Conservation (phyloP, 2,329 filamentous ascomycete species). For the Cladophialophora immunda region DNA sequence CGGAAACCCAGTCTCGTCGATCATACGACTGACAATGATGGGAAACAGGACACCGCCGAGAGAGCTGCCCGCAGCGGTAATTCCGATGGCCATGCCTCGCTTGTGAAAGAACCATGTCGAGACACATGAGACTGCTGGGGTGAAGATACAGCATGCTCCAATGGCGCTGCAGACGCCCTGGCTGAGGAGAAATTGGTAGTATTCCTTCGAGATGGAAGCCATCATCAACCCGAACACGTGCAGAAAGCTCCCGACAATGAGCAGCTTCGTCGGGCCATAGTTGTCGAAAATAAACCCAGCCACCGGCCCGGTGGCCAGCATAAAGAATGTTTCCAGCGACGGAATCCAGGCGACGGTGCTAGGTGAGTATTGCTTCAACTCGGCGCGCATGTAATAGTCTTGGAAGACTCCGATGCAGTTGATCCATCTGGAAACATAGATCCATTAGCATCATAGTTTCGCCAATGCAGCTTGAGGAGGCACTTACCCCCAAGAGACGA, state of each 20-base stretch:
- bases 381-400: slow-evolving; percentile 63
- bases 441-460: slow-evolving; percentile 16
- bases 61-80: slow-evolving; percentile 63
- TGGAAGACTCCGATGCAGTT: slow-evolving; percentile 63
- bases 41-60: slow-evolving; percentile 69
- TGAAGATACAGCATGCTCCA: slow-evolving; percentile 61
- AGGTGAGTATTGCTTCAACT: slow-evolving; percentile 59
- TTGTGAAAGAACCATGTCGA: slow-evolving; percentile 63
- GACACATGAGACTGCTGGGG: slow-evolving; percentile 50
- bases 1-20: slow-evolving; percentile 61
- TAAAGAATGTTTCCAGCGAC: slow-evolving; percentile 55
- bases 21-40: slow-evolving; percentile 67
- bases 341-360: slow-evolving; percentile 71
- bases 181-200: slow-evolving; percentile 66
- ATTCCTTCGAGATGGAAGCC: slow-evolving; percentile 61
- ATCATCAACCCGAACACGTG: slow-evolving; percentile 69
- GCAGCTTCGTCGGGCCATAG: slow-evolving; percentile 66
- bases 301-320: slow-evolving; percentile 62
- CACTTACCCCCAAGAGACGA: slow-evolving; percentile 62
- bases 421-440: slow-evolving; percentile 42
- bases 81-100: slow-evolving; percentile 63
- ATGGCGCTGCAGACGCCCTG: slow-evolving; percentile 64
- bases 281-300: slow-evolving; percentile 72
- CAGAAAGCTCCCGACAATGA: slow-evolving; percentile 60
- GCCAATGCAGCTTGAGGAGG: slow-evolving; percentile 44